Evolutionary conservation across 2,329 filamentous ascomycete species (phyloP).

Genomic region (Eutypella sp.): DNA sequence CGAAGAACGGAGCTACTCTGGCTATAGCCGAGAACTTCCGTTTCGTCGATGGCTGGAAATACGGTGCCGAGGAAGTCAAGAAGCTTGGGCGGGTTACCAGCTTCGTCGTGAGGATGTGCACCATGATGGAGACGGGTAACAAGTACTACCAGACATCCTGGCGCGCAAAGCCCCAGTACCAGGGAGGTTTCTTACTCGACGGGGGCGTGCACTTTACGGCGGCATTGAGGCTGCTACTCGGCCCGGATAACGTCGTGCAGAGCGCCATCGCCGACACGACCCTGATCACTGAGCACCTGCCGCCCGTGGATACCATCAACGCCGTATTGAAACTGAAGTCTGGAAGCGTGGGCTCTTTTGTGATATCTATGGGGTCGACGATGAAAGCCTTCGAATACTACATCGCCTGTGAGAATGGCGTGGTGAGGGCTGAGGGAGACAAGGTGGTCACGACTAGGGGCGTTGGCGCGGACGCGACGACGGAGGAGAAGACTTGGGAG

Average conservation of each 20-base stretch:
- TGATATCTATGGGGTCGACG: conserved; percentile 53
- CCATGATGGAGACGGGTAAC: conserved; percentile 30
- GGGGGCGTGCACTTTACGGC: conserved; percentile 70
- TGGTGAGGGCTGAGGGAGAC: conserved; percentile 41
- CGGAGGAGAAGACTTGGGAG: conserved; percentile 41
- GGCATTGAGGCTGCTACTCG: conserved; percentile 54
- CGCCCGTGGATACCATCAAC: conserved; percentile 63
- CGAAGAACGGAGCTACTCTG: conserved; percentile 38
- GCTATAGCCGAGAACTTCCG: conserved; percentile 70
- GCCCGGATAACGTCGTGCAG: conserved; percentile 37
- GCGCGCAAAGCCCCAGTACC: conserved; percentile 65
- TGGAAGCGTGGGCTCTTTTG: conserved; percentile 52
- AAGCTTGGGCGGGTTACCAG: conserved; percentile 49
- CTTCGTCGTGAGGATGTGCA: conserved; percentile 40
- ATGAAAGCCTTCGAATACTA: conserved; percentile 49
- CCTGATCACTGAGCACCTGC: conserved; percentile 51
- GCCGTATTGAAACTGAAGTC: conserved; percentile 50
- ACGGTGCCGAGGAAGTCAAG: conserved; percentile 44
- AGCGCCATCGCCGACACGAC: conserved; percentile 50
- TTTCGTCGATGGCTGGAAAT: conserved; percentile 51
- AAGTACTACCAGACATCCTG: conserved; percentile 51
- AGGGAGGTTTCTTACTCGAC: conserved; percentile 73
- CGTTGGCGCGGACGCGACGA: conserved; percentile 29
- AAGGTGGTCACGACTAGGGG: conserved; percentile 38
- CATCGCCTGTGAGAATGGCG: conserved; percentile 54